Evolutionary conservation across 139 green algal species (phyloP).

Genomic region (Trebouxia sp.): DNA sequence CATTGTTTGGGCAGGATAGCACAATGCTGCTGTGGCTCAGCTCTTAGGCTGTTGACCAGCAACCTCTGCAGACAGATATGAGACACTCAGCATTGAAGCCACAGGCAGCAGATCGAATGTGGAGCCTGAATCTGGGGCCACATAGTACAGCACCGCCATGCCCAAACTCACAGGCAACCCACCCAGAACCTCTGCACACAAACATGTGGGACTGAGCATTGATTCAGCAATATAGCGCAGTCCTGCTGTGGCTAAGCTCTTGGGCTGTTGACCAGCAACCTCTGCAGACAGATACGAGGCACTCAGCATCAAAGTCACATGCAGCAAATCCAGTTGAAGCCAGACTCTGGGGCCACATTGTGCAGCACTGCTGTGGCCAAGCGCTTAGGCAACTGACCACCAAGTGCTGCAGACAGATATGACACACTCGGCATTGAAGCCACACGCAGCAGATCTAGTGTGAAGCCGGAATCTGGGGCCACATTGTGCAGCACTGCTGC

Average conservation of each 20-base stretch:
- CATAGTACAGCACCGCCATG: constrained; percentile 15
- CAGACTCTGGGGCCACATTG: background rate
- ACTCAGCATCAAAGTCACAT: background rate
- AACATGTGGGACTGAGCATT: too few relatives aligned
- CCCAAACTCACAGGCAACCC: background rate
- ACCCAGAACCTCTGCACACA: background rate
- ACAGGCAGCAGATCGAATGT: background rate
- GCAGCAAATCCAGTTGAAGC: background rate
- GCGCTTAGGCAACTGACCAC: background rate
- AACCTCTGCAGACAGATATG: background rate
- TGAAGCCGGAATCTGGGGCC: too few relatives aligned
- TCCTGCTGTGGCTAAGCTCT: too few relatives aligned
- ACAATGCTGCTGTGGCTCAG: too few relatives aligned
- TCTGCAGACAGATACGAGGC: background rate
- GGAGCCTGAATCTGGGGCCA: background rate
- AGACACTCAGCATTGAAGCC: too few relatives aligned
- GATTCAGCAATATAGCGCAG: too few relatives aligned
- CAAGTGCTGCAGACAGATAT: background rate
- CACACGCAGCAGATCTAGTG: too few relatives aligned
- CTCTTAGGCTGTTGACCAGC: too few relatives aligned
- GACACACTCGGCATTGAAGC: too few relatives aligned
- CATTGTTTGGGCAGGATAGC: too few relatives aligned
- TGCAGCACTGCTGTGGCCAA: background rate
- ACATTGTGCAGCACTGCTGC: too few relatives aligned
- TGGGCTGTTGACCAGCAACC: too few relatives aligned